A percentile compares a stretch with the other conserved stretches of the same genome.
These are phyloP conservation scores for Candida orba DNA, from an alignment of 805 yeast species.

Conservation along the genomic window DNA sequence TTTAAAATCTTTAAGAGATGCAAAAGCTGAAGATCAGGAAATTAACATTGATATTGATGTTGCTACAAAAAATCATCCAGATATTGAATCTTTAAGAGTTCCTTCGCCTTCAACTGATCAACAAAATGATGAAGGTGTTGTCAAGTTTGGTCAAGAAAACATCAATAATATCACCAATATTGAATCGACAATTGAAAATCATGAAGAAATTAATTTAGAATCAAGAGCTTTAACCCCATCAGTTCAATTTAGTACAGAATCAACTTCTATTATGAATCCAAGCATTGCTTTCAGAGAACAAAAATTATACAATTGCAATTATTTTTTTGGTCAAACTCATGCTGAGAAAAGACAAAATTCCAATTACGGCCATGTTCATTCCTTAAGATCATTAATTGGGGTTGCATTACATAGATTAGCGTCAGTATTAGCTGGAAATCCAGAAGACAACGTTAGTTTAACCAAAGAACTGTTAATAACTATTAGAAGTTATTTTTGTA, in stretches of 20 bases:
- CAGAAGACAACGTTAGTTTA: constrained; percentile 57
- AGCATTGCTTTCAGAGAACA: constrained; percentile 50
- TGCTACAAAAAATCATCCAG: constrained; percentile 25
- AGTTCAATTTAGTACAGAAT: constrained; percentile 24
- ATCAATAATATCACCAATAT: constrained; percentile 8
- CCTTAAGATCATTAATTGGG: constrained; percentile 53
- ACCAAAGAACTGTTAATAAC: constrained; percentile 57
- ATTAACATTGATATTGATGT: constrained; percentile 32
- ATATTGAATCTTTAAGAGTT: constrained; percentile 4
- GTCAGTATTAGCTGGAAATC: constrained; percentile 37
- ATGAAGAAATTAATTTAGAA: constrained; percentile 28
- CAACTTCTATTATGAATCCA: constrained; percentile 44
- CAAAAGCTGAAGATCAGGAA: constrained; percentile 28
- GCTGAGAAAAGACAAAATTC: constrained; percentile 36
- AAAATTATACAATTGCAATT: constrained; percentile 56
- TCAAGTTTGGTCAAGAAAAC: background rate
- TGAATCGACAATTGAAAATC: constrained; percentile 21
- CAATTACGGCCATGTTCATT: constrained; percentile 49
- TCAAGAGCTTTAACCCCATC: constrained; percentile 26
- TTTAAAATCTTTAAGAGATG: constrained; percentile 30
- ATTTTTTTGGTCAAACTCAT: constrained; percentile 52
- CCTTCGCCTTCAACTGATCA: constrained; percentile 3
- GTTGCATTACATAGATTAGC: constrained; percentile 53
- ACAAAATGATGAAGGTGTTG: constrained; percentile 19
- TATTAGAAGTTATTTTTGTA: constrained; percentile 69